Evolutionary conservation across 176 grass and related monocot species (phyloP), one percentile per base, ranked within the genome.

Genomic region (Pontederia crassipes): DNA sequence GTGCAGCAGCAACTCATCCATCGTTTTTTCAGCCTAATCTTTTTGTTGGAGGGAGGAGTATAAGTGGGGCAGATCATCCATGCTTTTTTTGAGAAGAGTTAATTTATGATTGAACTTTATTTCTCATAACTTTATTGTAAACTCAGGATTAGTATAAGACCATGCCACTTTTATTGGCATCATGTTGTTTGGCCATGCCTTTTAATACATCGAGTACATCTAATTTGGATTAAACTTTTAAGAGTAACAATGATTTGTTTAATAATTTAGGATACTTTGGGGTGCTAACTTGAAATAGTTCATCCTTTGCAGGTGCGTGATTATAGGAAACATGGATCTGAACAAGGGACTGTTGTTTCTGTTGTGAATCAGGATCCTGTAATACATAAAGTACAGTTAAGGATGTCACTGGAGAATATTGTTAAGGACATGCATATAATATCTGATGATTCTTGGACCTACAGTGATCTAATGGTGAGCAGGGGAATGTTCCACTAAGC

Each of bases 381-480:
- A 32, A 72, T 92, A 66, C 86, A 83, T 63, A 98, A 98, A 88
- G 79, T 92, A 29, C 67, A 28, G 50, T 78, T 98, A 52, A 80
- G 66, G 64, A 92, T 98, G 87, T 87, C 87, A 52, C 80, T 88
- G 55, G 93, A 98, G 75, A 98, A 98, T 98, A 74, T 98, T 76
- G 77, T 92, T 55, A 98, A 84, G 67, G 87, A 98, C 67, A 80
- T 98, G 46, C 66, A 77, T 9, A 58, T 71, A 58, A 79, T 98
- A 70, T 82, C 93, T 69, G 93, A 92, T 61, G 84, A 92, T 77
- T 98, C 93, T 68, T 98, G 93, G 93, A 98, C 79, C 28, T 98
- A 92, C 77, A 80, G 84, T 68, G 84, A 92, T 82, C 83, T 98
- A 68, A 66, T 98, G 88, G 93, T 98, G 61, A 83, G 79, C 60